Conservation (phyloP, 345 rosid genomes). For the Draba incana region DNA sequence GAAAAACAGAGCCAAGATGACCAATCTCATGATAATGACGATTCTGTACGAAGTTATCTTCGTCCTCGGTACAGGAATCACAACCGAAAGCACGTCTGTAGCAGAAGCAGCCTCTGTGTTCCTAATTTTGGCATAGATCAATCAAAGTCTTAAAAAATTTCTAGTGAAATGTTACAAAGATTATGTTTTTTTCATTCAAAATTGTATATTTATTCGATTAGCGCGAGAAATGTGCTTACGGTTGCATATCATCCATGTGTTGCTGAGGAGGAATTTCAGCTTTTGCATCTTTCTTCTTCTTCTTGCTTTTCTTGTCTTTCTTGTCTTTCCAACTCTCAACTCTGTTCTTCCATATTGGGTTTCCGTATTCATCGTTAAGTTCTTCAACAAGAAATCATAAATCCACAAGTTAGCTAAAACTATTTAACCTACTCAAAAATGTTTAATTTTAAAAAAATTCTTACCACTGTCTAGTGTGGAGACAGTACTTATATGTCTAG, state of each 20-base stretch:
- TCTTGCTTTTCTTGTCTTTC: constrained; percentile 79
- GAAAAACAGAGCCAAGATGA: constrained; percentile 90
- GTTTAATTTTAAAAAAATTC: neutral
- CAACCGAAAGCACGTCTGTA: constrained; percentile 64
- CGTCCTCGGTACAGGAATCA: constrained; percentile 65
- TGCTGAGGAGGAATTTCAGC: constrained; percentile 66
- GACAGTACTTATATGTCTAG: constrained; percentile 87
- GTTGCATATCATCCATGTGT: constrained; percentile 81
- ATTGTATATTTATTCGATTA: neutral
- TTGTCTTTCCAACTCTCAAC: constrained; percentile 98
- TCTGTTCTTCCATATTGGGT: constrained; percentile 96
- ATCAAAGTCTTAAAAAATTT: neutral
- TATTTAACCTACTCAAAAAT: neutral
- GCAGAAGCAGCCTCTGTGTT: constrained; percentile 51
- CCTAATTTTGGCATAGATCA: constrained; percentile 41
- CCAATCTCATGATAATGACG: constrained; percentile 72
- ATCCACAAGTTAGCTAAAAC: constrained; percentile 15
- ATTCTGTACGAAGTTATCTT: constrained; percentile 78
- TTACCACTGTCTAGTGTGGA: constrained; percentile 93
- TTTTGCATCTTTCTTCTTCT: constrained; percentile 50
- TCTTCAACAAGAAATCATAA: constrained; percentile 49
- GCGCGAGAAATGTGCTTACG: constrained; percentile 41
- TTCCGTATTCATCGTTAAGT: constrained; percentile 78
- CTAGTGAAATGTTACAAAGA: neutral
- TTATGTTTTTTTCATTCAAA: neutral